Base-by-base conservation (phyloP, 371 early-diverging fungal genomes). In the Rhizopus delemar region DNA sequence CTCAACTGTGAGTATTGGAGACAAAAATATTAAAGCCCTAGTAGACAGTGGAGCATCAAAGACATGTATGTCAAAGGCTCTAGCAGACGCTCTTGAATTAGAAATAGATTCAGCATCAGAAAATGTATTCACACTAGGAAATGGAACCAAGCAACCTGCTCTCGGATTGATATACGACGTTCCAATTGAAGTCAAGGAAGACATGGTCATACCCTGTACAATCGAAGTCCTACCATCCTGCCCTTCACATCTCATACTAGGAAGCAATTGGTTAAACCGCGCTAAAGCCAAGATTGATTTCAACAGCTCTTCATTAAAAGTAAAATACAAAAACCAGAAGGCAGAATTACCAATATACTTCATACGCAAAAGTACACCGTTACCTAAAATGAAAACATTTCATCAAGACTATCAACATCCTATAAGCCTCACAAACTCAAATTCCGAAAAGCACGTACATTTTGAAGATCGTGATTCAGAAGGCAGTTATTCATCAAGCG, bases 141-240 rank as follows among this genome's bases (percentile, higher is more conserved):
- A 56, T 31, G 57, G 57, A 13, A 38, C 38, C 16, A 56, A 56
- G n/a, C 57, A 56, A 48, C 46, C 57, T 0, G 36, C 57, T 28
- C 31, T 56, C 2, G 57, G 57, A 2, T n/a, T 56, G 2, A 31
- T 56, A 0, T 56, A 48, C 15, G 57, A 56, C 34, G 57, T 56
- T 5, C 57, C 57, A 1, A 34, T 51, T 3, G 33, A 11, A 33
- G 31, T n/a, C 4, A 51, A 51, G 11, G n/a, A 41, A 41, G 39
- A 55, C 8, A 5, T 55, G 1, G 43, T 34, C 4, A 46, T 55
- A 8, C 56, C 56, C 2, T 41, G 46, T 0, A 15, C 35, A 8
- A 34, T 55, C 9, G 56, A 55, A 55, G 56, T 55, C 1, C 11
- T 55, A 45, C 56, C 56, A 5, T 32, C 41, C 0, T 55, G 45